Base-by-base conservation (phyloP, 495 filamentous ascomycete species). In the Neurospora intermedia region DNA sequence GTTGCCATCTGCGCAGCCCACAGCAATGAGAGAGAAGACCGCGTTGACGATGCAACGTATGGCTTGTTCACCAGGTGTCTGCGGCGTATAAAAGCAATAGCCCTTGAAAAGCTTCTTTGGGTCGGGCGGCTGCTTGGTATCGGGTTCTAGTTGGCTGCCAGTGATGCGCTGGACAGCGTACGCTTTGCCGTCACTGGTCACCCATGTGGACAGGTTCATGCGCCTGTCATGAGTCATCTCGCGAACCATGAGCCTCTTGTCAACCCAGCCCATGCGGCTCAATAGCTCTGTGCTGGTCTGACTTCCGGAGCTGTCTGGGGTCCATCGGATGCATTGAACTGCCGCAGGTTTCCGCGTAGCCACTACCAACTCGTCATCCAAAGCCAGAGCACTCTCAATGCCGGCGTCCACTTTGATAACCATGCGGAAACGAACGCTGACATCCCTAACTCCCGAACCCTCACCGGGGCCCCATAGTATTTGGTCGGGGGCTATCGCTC, bases 331-430 rank as follows among this genome's bases (percentile, higher is more conserved):
- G 80, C 94, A 98, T 79, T 99, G 96, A 15, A 98, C 89, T 41
- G 96, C 96, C 2, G 94, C 91, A 2, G 96, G 96, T 79, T 95
- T 97, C 75, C 91, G 86, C 5, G 96, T 99, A 10, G 96, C 94
- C 48, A 99, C 94, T 45, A 99, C 87, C 41, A 99, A 86, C 81
- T 98, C 96, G 42, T 96, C 92, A 75, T 98, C 96, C 45, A 98
- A 85, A 4, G 96, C 95, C 69, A 98, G 81, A n/a, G 91, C 93
- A 75, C 84, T 87, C 76, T 89, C 89, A 74, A 99, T 97, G 2
- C 96, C 96, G 10, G 96, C 96, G 81, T 99, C 96, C 27, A 99
- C 93, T 82, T 96, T 96, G 73, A 99, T 98, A 31, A 96, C 94
- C 93, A 98, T 98, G 70, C 96, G 88, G 83, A 99, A 98, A 23